Evolutionary conservation across 78 protist genomes (phyloP).

Genomic region (Cavenderia fasciculata): DNA sequence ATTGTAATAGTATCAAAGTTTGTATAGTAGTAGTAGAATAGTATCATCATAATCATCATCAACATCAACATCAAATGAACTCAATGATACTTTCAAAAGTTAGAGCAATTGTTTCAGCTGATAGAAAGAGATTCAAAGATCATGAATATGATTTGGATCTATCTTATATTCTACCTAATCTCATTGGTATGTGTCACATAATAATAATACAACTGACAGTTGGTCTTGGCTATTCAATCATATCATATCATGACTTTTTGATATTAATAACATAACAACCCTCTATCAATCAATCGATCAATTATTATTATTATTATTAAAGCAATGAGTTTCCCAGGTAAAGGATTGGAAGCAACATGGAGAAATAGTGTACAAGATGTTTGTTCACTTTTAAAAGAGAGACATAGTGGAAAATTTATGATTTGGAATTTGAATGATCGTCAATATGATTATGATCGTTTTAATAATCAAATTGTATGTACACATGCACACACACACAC

Average conservation of each 20-base stretch:
- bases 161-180: slow-evolving; percentile 69
- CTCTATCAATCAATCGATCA: neutral
- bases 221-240: neutral
- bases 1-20: too few relatives aligned
- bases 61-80: slow-evolving; percentile 9
- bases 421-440: slow-evolving; percentile 79
- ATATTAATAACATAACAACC: neutral
- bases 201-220: neutral
- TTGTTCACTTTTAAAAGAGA: slow-evolving; percentile 24
- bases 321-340: slow-evolving; percentile 81
- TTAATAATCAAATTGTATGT: slow-evolving; percentile 77
- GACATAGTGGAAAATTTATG: slow-evolving; percentile 63
- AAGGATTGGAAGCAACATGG: slow-evolving; percentile 66
- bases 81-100: slow-evolving; percentile 20
- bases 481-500: neutral
- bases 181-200: slow-evolving; percentile 60
- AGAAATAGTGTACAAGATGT: slow-evolving; percentile 80
- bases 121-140: slow-evolving; percentile 58
- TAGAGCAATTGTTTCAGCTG: slow-evolving; percentile 59
- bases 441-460: slow-evolving; percentile 49
- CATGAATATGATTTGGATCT: slow-evolving; percentile 57
- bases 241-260: neutral
- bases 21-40: too few relatives aligned
- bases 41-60: too few relatives aligned
- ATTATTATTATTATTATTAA: neutral